Percentiles rank a stretch among this genome's conserved stretches.
These are phyloP conservation scores for Coprinopsis marcescibilis DNA, from an alignment of 768 basidiomycete genomes.

Conservation along the genomic window DNA sequence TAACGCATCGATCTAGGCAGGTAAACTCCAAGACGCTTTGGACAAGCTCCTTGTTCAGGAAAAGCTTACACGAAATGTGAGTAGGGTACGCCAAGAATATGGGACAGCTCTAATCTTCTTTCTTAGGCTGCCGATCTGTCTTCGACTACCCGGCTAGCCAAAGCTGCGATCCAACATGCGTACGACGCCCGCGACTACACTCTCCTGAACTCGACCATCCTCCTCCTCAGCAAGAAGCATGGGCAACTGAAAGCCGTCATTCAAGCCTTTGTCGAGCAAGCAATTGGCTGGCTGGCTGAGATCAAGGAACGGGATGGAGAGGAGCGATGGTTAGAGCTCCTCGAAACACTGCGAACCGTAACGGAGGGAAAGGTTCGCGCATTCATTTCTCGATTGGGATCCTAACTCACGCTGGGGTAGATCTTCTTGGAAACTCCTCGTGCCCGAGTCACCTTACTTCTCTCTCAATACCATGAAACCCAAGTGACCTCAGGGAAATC, in stretches of 20 bases:
- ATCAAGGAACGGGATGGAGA: constrained; percentile 62
- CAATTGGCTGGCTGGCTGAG: constrained; percentile 76
- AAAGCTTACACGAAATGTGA: constrained; percentile 94
- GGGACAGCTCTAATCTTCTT: neutral
- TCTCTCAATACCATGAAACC: constrained; percentile 81
- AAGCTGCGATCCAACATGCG: constrained; percentile 63
- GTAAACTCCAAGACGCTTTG: constrained; percentile 77
- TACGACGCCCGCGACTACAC: constrained; percentile 68
- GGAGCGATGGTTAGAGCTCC: constrained; percentile 78
- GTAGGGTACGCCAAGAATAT: constrained; percentile 17
- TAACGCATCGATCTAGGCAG: constrained; percentile 44
- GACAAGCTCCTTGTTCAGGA: constrained; percentile 88
- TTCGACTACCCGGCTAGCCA: constrained; percentile 86
- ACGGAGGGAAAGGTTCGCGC: constrained; percentile 90
- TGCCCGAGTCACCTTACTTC: constrained; percentile 85
- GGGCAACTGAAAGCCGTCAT: constrained; percentile 91
- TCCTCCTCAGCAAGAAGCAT: constrained; percentile 85
- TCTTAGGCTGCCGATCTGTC: constrained; percentile 82
- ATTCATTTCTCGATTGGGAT: neutral
- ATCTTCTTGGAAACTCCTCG: constrained; percentile 96
- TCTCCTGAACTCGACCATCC: constrained; percentile 65
- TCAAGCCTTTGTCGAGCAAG: constrained; percentile 86
- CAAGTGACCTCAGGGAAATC: constrained; percentile 43
- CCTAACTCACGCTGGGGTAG: constrained; percentile 31
- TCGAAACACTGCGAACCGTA: constrained; percentile 84